Evolutionary conservation across 2,329 filamentous ascomycete genomes (phyloP).

Genomic region (Epichloe baconii): DNA sequence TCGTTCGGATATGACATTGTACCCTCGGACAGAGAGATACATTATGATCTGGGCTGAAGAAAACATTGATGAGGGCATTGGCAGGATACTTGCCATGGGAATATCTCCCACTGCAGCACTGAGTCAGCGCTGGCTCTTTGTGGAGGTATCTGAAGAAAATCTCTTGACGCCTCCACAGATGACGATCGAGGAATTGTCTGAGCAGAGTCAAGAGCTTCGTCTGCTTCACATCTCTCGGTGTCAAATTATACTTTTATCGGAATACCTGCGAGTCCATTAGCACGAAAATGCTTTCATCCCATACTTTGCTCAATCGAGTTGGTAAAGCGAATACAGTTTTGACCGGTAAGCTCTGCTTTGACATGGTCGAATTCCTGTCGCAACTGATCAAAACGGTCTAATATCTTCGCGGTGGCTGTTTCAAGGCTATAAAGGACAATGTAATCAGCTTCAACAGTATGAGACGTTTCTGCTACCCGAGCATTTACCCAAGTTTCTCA

Average conservation of each 20-base stretch:
- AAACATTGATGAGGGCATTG: conserved; percentile 8
- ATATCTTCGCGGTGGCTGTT: conserved; percentile 8
- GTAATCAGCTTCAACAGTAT: too few relatives aligned
- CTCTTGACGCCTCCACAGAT: conserved; percentile 8
- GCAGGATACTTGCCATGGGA: conserved; percentile 8
- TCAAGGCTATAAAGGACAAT: conserved; percentile 5
- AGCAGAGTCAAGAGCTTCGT: neutral
- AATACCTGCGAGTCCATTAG: neutral
- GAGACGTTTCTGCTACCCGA: too few relatives aligned
- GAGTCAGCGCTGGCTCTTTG: conserved; percentile 10
- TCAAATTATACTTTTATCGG: neutral
- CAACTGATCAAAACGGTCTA: conserved; percentile 9
- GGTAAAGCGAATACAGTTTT: neutral
- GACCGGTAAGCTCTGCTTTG: conserved; percentile 1
- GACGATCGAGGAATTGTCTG: neutral
- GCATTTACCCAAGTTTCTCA: conserved; percentile 9
- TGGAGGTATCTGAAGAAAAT: conserved; percentile 11
- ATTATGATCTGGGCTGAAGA: conserved; percentile 7
- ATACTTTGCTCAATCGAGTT: neutral
- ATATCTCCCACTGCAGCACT: conserved; percentile 10
- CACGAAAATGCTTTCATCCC: too few relatives aligned
- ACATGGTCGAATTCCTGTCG: conserved; percentile 8
- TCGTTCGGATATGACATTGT: neutral
- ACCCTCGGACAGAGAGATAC: neutral
- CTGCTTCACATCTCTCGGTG: neutral